Evolutionary conservation across 768 basidiomycete species (phyloP).

Genomic region (Dacryopinax spathularia): DNA sequence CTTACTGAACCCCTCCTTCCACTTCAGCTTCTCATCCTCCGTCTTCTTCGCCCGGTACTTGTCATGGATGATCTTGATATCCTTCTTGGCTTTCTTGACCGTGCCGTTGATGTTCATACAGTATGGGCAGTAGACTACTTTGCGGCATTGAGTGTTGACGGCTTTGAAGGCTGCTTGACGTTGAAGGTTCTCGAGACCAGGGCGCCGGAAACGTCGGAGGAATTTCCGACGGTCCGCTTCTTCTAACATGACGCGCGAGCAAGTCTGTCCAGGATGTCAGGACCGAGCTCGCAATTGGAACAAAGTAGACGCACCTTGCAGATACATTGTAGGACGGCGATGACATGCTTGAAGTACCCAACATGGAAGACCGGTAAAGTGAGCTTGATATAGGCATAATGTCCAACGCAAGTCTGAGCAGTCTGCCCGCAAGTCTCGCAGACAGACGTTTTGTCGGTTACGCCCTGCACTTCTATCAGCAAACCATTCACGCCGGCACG

Average conservation of each 20-base stretch:
- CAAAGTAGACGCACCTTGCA: constrained; percentile 58
- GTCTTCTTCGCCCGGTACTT: constrained; percentile 92
- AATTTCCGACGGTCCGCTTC: constrained; percentile 72
- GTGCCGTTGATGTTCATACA: constrained; percentile 88
- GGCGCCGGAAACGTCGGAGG: constrained; percentile 80
- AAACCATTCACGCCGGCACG: not conserved
- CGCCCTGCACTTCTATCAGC: constrained; percentile 44
- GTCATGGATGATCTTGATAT: constrained; percentile 90
- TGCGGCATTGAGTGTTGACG: constrained; percentile 75
- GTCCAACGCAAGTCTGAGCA: constrained; percentile 90
- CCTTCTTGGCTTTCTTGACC: constrained; percentile 85
- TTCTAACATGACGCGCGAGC: constrained; percentile 78
- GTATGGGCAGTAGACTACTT: constrained; percentile 82
- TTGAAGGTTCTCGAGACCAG: constrained; percentile 84
- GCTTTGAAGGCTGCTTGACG: constrained; percentile 68
- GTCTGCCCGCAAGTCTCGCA: constrained; percentile 92
- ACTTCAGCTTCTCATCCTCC: constrained; percentile 73
- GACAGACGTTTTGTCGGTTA: constrained; percentile 78
- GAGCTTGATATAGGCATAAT: constrained; percentile 97
- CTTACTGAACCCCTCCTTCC: constrained; percentile 63
- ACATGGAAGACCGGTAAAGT: constrained; percentile 96
- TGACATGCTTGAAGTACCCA: constrained; percentile 93
- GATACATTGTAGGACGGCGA: constrained; percentile 83
- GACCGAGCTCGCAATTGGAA: not conserved
- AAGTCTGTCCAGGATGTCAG: constrained; percentile 35